phyloP scores from a whole-genome alignment of 768 basidiomycete species.

The Leccinum variicolor region DNA sequence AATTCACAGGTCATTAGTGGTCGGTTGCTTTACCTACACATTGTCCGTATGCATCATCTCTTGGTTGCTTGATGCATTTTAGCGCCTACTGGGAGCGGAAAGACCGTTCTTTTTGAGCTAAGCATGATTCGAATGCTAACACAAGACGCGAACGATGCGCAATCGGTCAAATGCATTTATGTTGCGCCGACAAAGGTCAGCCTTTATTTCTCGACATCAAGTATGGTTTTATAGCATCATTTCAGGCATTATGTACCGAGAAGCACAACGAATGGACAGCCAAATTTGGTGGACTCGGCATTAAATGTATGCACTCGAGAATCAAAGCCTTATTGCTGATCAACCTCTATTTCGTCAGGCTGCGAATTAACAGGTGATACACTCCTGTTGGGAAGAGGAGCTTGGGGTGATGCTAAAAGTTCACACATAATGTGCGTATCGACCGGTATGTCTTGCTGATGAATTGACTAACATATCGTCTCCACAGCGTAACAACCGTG shows the following conservation, averaged over 20 bases:
- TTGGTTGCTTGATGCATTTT: conserved; percentile 9
- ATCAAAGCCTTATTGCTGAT: background rate
- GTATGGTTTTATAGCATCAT: background rate
- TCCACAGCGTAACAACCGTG: conserved; percentile 72
- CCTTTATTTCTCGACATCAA: background rate
- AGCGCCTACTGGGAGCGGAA: conserved; percentile 97
- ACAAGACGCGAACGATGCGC: conserved; percentile 32
- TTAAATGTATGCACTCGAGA: conserved; percentile 56
- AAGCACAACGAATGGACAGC: conserved; percentile 76
- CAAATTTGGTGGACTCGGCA: conserved; percentile 73
- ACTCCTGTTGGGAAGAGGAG: conserved; percentile 55
- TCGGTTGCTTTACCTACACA: conserved; percentile 27
- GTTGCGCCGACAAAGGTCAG: conserved; percentile 88
- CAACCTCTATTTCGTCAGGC: conserved; percentile 41
- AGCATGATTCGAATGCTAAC: conserved; percentile 75
- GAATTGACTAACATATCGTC: background rate
- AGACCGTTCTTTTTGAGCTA: conserved; percentile 93
- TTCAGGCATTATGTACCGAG: conserved; percentile 85
- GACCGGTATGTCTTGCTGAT: background rate
- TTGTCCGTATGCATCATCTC: background rate
- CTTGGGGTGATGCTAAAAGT: conserved; percentile 71
- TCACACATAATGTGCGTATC: conserved; percentile 72
- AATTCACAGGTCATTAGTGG: conserved; percentile 65
- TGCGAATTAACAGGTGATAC: conserved; percentile 94
- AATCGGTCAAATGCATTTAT: conserved; percentile 74